Percentiles rank a stretch among this genome's conserved stretches.
phyloP scores from a whole-genome alignment of 352 stramenopile genomes.

The Globisporangium echinulatum region DNA sequence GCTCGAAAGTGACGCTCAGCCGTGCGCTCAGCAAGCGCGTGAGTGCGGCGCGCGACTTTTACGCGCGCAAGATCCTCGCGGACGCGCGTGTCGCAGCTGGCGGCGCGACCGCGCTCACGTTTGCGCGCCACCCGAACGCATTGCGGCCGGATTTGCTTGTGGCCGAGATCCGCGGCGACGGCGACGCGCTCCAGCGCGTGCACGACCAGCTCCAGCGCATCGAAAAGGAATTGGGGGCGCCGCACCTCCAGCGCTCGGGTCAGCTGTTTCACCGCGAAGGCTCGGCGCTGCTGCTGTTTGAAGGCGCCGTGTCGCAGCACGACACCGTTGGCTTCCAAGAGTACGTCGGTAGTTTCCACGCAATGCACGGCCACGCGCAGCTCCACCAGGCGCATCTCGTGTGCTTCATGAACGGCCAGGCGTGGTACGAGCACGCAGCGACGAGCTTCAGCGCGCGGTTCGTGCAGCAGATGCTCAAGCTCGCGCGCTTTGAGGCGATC shows the following conservation, averaged over 20 bases:
- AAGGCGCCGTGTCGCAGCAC: constrained; percentile 52
- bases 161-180: constrained; percentile 58
- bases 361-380: constrained; percentile 38
- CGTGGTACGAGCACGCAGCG: constrained; percentile 64
- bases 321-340: constrained; percentile 66
- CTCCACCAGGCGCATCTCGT: constrained; percentile 71
- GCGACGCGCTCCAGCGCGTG: constrained; percentile 48
- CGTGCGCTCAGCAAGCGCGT: constrained; percentile 61
- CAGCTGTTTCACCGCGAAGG: constrained; percentile 53
- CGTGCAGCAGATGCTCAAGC: constrained; percentile 74
- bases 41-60: constrained; percentile 52
- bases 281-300: constrained; percentile 62
- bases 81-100: constrained; percentile 28
- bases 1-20: constrained; percentile 62
- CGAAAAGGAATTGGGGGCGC: constrained; percentile 60
- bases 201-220: constrained; percentile 58
- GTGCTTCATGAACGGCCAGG: constrained; percentile 60
- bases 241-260: constrained; percentile 32
- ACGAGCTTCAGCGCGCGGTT: constrained; percentile 62
- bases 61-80: constrained; percentile 50
- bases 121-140: constrained; percentile 52
- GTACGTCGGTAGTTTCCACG: constrained; percentile 52
- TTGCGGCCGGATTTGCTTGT: constrained; percentile 67
- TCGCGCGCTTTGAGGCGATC: constrained; percentile 58
- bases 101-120: constrained; percentile 26